Conservation (phyloP, 495 filamentous ascomycete species). For the Poronia punctata region DNA sequence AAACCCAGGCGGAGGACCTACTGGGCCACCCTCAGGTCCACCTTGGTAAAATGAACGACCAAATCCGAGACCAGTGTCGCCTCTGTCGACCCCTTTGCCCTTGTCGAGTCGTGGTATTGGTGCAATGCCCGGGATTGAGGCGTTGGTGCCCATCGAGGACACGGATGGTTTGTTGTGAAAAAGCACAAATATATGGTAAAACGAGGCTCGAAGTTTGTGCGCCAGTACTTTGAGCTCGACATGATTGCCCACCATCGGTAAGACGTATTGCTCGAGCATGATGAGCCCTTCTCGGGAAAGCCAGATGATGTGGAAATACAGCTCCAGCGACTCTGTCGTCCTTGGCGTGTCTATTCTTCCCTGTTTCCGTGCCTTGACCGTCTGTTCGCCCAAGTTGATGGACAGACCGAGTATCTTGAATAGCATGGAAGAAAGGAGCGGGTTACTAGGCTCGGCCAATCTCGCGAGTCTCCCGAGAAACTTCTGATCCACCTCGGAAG, state of each 20-base stretch:
- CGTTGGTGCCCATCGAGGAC: constrained; percentile 29
- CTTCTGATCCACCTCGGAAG: constrained; percentile 94
- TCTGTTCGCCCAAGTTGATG: constrained; percentile 77
- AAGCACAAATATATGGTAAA: constrained; percentile 93
- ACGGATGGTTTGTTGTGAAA: constrained; percentile 71
- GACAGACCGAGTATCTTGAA: constrained; percentile 89
- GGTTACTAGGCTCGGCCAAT: constrained; percentile 61
- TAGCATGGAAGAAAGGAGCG: constrained; percentile 68
- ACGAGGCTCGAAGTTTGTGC: constrained; percentile 85
- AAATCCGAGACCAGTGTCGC: constrained; percentile 17
- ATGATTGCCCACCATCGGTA: constrained; percentile 66
- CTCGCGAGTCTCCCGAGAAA: constrained; percentile 83
- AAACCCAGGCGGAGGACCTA: constrained; percentile 43
- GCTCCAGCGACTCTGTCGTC: constrained; percentile 57
- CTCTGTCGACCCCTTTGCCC: constrained; percentile 37
- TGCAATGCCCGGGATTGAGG: constrained; percentile 17
- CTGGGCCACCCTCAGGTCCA: constrained; percentile 41
- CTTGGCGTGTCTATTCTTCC: constrained; percentile 76
- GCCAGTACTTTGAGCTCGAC: constrained; percentile 78
- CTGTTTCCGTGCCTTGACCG: constrained; percentile 73
- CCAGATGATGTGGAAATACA: constrained; percentile 93
- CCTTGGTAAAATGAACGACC: constrained; percentile 32
- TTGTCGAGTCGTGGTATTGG: constrained; percentile 31
- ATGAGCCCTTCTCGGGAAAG: constrained; percentile 84
- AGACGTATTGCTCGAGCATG: constrained; percentile 77